A percentile compares a stretch with the other conserved stretches of the same genome.
phyloP scores from a whole-genome alignment of 2,329 filamentous ascomycete species.

The Chrysoporthe cubensis region DNA sequence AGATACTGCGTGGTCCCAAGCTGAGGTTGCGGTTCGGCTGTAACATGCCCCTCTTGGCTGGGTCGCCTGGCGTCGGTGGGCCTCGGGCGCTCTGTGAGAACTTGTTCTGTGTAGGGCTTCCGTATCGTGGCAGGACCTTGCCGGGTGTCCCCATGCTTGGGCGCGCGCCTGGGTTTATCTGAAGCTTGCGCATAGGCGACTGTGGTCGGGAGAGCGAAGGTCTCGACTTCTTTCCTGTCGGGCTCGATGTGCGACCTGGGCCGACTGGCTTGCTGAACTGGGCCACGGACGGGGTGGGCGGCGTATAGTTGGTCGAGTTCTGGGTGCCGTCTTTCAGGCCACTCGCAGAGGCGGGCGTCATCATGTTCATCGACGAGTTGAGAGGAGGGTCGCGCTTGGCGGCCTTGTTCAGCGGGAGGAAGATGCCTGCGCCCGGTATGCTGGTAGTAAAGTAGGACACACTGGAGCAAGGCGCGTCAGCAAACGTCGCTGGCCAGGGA shows the following conservation, averaged over 20 bases:
- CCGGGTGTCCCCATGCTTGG: conserved; percentile 61
- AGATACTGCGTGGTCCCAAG: conserved; percentile 61
- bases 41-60: conserved; percentile 56
- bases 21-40: conserved; percentile 54
- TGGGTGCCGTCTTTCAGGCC: conserved; percentile 59
- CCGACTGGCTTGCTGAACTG: conserved; percentile 92
- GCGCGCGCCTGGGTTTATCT: conserved; percentile 63
- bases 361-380: conserved; percentile 53
- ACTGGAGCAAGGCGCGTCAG: conserved; percentile 44
- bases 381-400: conserved; percentile 65
- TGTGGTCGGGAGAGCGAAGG: conserved; percentile 86
- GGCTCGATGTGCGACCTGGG: conserved; percentile 72
- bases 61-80: conserved; percentile 56
- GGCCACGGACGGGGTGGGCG: conserved; percentile 67
- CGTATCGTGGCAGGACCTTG: conserved; percentile 57
- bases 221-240: conserved; percentile 71
- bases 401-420: conserved; percentile 84
- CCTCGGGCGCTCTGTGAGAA: conserved; percentile 68
- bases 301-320: conserved; percentile 63
- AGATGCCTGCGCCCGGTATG: conserved; percentile 84
- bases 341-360: conserved; percentile 70
- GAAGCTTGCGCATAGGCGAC: conserved; percentile 75
- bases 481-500: conserved; percentile 21
- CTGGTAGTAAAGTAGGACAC: conserved; percentile 81
- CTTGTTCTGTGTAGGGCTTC: conserved; percentile 62